Base-by-base conservation (phyloP, 1,284 basidiomycete genomes). In the Puccinia sorghi region DNA sequence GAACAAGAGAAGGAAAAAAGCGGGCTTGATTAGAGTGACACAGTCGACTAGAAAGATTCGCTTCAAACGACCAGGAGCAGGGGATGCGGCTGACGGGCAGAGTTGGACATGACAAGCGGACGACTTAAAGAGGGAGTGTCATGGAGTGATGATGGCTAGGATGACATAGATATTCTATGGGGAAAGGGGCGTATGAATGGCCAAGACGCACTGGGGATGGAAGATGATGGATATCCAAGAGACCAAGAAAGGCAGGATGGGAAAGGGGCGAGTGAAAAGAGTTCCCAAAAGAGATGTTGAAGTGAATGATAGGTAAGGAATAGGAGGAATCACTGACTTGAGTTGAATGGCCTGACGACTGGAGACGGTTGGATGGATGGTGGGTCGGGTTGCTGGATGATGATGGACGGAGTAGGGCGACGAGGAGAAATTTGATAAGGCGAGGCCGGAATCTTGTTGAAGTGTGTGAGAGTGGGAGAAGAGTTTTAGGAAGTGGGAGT, bases 61-160 rank as follows among this genome's bases (percentile, higher is more conserved):
- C 17, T 61, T 61, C 32, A 61, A 20, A 37, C 15, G 27, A 64
- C n/a, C 41, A 64, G 15, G n/a, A 39, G 41, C 20, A 46, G 22
- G 39, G 39, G 22, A 25, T 1, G 12, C n/a, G 54, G 9, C n/a
- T 56, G 54, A 22, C 54, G 11, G 39, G 37, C 13, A 15, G 39
- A 3, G 20, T 22, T 54, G 52, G 52, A 22, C 52, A n/a, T 11
- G 17, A 20, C 56, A 25, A 27, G 22, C 25, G 57, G 57, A 20
- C 37, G 41, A 15, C 39, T 64, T 43, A 46, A 41, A 72, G 25
- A 17, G n/a, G 32, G 57, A 20, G 17, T 25, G 12, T 32, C 17
- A 71, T 54, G 48, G 41, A n/a, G 17, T 54, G 70, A 72, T 50
- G 15, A 72, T 72, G 52, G 52, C 69, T 32, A 15, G 41, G 56